A percentile compares a stretch with the other conserved stretches of the same genome.
Conservation (phyloP, 257 asterid genomes). For the Salvia rosmarinus region DNA sequence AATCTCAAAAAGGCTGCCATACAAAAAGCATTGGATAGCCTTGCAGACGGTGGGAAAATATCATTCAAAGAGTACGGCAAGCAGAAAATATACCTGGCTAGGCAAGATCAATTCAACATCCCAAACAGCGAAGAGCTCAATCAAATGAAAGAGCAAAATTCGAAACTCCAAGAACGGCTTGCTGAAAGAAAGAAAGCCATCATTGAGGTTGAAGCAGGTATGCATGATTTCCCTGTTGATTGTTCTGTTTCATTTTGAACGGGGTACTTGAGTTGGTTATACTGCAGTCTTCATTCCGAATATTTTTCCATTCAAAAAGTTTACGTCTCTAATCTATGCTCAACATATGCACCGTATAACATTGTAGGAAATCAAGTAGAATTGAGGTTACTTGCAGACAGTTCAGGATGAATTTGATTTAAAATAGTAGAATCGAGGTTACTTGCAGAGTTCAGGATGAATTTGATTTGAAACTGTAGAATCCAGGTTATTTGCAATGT, state of each 20-base stretch:
- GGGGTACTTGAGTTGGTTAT: not conserved
- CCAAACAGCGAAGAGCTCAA: constrained; percentile 83
- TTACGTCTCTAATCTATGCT: not conserved
- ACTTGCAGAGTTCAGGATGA: not conserved
- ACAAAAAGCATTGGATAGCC: constrained; percentile 50
- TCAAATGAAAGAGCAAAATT: constrained; percentile 77
- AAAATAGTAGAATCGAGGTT: not conserved
- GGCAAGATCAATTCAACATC: constrained; percentile 94
- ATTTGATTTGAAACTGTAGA: constrained; percentile 5
- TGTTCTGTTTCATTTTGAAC: not conserved
- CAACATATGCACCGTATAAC: not conserved
- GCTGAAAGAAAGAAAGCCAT: constrained; percentile 59
- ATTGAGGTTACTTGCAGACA: not conserved
- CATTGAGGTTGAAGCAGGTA: constrained; percentile 80
- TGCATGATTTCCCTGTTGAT: constrained; percentile 9
- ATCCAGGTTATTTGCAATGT: no score
- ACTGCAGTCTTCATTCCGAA: constrained; percentile 6
- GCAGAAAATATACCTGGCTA: constrained; percentile 90
- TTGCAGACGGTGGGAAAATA: constrained; percentile 49
- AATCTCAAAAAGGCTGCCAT: constrained; percentile 52
- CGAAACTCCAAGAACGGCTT: constrained; percentile 69
- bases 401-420: not conserved
- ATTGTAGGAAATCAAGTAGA: not conserved
- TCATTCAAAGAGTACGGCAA: constrained; percentile 84
- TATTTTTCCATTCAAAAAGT: no score